Conservation (phyloP, 192 early-diverging fungal genomes). For the Coemansia aciculifera region DNA sequence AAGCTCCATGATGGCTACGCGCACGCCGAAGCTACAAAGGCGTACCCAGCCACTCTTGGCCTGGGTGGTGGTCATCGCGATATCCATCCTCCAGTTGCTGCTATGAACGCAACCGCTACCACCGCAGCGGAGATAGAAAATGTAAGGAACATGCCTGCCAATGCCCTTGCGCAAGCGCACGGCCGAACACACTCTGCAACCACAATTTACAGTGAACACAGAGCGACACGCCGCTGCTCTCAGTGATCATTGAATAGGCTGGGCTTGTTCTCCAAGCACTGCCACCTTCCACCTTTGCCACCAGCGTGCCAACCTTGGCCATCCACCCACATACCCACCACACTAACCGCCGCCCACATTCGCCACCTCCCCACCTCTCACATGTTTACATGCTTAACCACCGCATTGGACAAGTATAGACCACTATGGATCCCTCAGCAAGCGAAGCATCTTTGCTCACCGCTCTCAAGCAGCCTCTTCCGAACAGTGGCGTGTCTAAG, state of each 20-base stretch:
- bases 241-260: neutral
- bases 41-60: conserved; percentile 42
- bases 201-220: conserved; percentile 17
- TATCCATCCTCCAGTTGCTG: neutral
- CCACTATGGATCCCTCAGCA: neutral
- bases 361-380: neutral
- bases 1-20: conserved; percentile 1
- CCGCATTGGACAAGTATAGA: conserved; percentile 1
- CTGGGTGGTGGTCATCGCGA: conserved; percentile 18
- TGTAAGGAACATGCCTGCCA: conserved; percentile 34
- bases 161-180: conserved; percentile 15
- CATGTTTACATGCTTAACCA: neutral
- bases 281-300: conserved; percentile 2
- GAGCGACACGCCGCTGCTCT: conserved; percentile 20
- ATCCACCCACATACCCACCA: neutral
- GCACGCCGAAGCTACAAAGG: conserved; percentile 10
- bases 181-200: conserved; percentile 37
- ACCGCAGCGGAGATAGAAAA: conserved; percentile 10
- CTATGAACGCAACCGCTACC: neutral
- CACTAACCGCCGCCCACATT: neutral
- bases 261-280: neutral
- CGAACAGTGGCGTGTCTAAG: neutral
- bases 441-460: conserved; percentile 3
- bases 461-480: conserved; percentile 1
- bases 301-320: neutral